These are phyloP conservation scores for Colletotrichum agaves DNA, from an alignment of 2,329 filamentous ascomycete genomes.

Conservation along the genomic window DNA sequence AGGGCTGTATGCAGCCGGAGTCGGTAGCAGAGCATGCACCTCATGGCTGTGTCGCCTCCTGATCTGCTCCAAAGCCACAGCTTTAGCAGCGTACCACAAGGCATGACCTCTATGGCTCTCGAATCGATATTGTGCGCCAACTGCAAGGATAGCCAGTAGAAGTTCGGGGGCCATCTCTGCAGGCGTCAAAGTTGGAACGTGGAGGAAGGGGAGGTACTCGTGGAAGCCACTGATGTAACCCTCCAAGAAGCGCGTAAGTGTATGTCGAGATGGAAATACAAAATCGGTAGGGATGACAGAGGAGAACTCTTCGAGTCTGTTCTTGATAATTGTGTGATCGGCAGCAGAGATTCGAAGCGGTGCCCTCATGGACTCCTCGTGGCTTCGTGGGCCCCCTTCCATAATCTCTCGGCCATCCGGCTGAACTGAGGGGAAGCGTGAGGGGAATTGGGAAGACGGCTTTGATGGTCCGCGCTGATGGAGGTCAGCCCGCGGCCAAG, in stretches of 20 bases:
- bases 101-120: slow-evolving; percentile 68
- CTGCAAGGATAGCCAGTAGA: slow-evolving; percentile 73
- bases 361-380: slow-evolving; percentile 53
- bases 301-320: slow-evolving; percentile 70
- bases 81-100: slow-evolving; percentile 70
- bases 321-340: slow-evolving; percentile 67
- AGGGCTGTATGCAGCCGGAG: slow-evolving; percentile 67
- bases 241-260: slow-evolving; percentile 74
- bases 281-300: slow-evolving; percentile 71
- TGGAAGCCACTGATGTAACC: slow-evolving; percentile 77
- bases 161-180: slow-evolving; percentile 75
- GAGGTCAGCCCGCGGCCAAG: slow-evolving; percentile 59
- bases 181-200: slow-evolving; percentile 73
- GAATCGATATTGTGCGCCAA: slow-evolving; percentile 74
- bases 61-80: slow-evolving; percentile 68
- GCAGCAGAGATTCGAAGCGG: slow-evolving; percentile 61
- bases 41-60: slow-evolving; percentile 66
- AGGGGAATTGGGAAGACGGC: slow-evolving; percentile 63
- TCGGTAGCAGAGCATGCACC: slow-evolving; percentile 66
- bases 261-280: slow-evolving; percentile 75
- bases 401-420: slow-evolving; percentile 61
- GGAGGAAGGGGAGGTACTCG: slow-evolving; percentile 68
- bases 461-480: slow-evolving; percentile 57
- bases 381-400: slow-evolving; percentile 50
- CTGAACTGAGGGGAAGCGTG: slow-evolving; percentile 64